These are phyloP conservation scores for Cydonia oblonga DNA, from an alignment of 331 rosid species.

Conservation along the genomic window DNA sequence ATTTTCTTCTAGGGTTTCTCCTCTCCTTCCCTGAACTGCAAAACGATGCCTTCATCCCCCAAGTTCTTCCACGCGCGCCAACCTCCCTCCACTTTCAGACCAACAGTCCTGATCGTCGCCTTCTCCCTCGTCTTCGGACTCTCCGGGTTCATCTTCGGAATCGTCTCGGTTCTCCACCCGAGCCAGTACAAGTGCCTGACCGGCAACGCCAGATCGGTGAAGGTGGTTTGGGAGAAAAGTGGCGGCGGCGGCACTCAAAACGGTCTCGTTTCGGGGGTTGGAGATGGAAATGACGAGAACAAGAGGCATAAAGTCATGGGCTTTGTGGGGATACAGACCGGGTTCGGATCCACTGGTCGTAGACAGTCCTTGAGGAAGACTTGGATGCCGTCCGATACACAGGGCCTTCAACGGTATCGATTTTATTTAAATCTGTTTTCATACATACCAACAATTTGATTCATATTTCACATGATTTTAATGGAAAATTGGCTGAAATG, in stretches of 20 bases:
- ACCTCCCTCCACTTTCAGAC: conserved; percentile 36
- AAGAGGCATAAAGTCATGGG: conserved; percentile 69
- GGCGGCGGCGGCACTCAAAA: conserved; percentile 3
- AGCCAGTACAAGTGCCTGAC: conserved; percentile 18
- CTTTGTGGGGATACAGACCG: conserved; percentile 83
- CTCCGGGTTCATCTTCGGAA: conserved; percentile 23
- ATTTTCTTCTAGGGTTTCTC: conserved; percentile 21
- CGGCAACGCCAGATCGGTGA: conserved; percentile 46
- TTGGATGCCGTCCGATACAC: conserved; percentile 84
- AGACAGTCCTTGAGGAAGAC: conserved; percentile 65
- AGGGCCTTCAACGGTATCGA: conserved; percentile 58
- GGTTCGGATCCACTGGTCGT: conserved; percentile 71
- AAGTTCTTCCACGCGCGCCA: conserved; percentile 57
- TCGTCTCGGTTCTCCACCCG: conserved; percentile 28
- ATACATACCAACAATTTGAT: neutral
- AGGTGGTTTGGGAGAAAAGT: conserved; percentile 62
- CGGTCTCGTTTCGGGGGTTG: neutral
- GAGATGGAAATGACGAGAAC: neutral
- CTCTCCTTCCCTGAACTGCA: neutral
- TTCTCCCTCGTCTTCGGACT: conserved; percentile 16
- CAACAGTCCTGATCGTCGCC: conserved; percentile 28
- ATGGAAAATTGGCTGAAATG: neutral
- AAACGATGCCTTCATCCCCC: conserved; percentile 72
- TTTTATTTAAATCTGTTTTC: neutral
- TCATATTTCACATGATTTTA: neutral